Percentiles rank a stretch among this genome's conserved stretches.
These are phyloP conservation scores for Populus simonii DNA, from an alignment of 345 rosid species.

Conservation along the genomic window DNA sequence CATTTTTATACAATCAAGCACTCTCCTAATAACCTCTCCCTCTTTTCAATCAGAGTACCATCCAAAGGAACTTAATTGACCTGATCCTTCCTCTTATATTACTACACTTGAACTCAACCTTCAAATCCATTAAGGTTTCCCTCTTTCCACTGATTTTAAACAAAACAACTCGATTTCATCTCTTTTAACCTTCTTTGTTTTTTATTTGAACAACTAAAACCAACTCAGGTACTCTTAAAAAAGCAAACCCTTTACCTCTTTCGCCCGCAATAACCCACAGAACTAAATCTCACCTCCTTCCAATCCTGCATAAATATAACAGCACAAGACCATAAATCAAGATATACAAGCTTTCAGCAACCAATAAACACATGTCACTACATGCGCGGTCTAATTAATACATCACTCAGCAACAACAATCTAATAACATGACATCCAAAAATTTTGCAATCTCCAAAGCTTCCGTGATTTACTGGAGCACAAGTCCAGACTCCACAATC, in stretches of 20 bases:
- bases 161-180: background rate
- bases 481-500: slow-evolving; percentile 37
- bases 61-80: background rate
- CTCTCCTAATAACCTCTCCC: background rate
- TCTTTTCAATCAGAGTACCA: background rate
- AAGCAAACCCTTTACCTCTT: background rate
- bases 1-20: slow-evolving; percentile 35
- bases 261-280: slow-evolving; percentile 1
- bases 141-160: background rate
- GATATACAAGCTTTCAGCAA: background rate
- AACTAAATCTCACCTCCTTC: slow-evolving; percentile 8
- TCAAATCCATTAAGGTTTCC: slow-evolving; percentile 7
- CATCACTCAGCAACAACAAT: slow-evolving; percentile 7
- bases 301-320: background rate
- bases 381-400: background rate
- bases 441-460: slow-evolving; percentile 27
- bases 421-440: slow-evolving; percentile 15
- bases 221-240: background rate
- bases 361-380: slow-evolving; percentile 5
- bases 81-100: background rate
- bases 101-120: slow-evolving; percentile 8
- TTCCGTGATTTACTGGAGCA: slow-evolving; percentile 37
- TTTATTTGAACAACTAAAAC: background rate
- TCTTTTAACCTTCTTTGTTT: background rate
- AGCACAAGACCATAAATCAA: background rate